phyloP scores from a whole-genome alignment of 2,329 filamentous ascomycete genomes.

The Oidium heveae region DNA sequence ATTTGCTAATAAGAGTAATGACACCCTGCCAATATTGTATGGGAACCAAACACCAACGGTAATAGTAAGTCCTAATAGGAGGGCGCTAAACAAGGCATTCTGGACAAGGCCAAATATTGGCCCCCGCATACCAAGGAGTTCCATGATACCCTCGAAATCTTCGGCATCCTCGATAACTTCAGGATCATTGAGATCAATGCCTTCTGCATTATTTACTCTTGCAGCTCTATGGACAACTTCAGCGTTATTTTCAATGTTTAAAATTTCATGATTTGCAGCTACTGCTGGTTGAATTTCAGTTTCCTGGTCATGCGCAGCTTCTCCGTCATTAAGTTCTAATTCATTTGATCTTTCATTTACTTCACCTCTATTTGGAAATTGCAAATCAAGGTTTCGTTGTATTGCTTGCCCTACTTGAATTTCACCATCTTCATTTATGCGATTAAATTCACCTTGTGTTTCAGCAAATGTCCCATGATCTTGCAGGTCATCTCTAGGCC shows the following conservation, averaged over 20 bases:
- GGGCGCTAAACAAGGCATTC: conserved; percentile 81
- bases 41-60: conserved; percentile 70
- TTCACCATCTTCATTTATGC: conserved; percentile 4
- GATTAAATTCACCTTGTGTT: neutral
- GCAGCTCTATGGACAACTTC: conserved; percentile 31
- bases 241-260: conserved; percentile 11
- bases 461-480: conserved; percentile 4
- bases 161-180: conserved; percentile 67
- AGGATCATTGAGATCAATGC: conserved; percentile 49
- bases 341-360: conserved; percentile 18
- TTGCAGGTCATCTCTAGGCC: conserved; percentile 5
- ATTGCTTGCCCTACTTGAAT: conserved; percentile 8
- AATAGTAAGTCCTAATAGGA: conserved; percentile 71
- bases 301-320: conserved; percentile 30
- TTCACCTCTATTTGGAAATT: conserved; percentile 3
- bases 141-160: conserved; percentile 57
- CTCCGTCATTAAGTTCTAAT: conserved; percentile 28
- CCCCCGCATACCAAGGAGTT: conserved; percentile 88
- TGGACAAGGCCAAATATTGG: conserved; percentile 75
- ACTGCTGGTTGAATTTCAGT: conserved; percentile 35
- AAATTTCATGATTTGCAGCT: conserved; percentile 10
- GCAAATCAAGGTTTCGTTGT: conserved; percentile 6
- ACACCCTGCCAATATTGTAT: conserved; percentile 72
- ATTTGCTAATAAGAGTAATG: conserved; percentile 55
- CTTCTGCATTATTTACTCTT: conserved; percentile 39